Conservation (phyloP, 768 basidiomycete species). For the Tylopilus balloui region DNA sequence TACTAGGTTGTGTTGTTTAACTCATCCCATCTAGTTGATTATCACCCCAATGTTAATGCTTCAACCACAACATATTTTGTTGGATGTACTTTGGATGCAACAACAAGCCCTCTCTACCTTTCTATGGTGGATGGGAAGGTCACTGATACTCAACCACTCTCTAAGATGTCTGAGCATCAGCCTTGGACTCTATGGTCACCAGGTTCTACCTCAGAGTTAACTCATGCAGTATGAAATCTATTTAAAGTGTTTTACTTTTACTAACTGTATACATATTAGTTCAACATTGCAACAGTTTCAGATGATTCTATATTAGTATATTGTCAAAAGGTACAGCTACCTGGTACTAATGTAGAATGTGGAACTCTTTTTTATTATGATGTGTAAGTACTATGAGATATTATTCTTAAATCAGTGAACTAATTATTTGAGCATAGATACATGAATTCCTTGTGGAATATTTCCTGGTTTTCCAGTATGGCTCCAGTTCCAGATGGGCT, state of each 20-base stretch:
- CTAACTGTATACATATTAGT: background rate
- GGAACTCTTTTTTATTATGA: no score
- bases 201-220: background rate
- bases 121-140: constrained; percentile 1
- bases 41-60: background rate
- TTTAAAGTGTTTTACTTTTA: no score
- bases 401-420: no score
- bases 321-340: no score
- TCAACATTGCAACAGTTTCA: background rate
- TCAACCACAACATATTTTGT: constrained; percentile 1
- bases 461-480: background rate
- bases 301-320: no score
- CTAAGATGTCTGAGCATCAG: no score
- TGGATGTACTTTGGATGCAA: constrained; percentile 5
- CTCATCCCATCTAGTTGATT: no score
- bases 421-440: no score
- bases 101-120: background rate
- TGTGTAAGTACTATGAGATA: no score
- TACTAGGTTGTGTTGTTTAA: no score
- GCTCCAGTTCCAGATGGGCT: background rate
- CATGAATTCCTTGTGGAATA: background rate
- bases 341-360: no score
- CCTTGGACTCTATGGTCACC: constrained; percentile 9
- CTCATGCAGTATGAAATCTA: background rate
- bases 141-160: no score